Base-by-base conservation (phyloP, 148 eudicot species). In the Cornus kousa region DNA sequence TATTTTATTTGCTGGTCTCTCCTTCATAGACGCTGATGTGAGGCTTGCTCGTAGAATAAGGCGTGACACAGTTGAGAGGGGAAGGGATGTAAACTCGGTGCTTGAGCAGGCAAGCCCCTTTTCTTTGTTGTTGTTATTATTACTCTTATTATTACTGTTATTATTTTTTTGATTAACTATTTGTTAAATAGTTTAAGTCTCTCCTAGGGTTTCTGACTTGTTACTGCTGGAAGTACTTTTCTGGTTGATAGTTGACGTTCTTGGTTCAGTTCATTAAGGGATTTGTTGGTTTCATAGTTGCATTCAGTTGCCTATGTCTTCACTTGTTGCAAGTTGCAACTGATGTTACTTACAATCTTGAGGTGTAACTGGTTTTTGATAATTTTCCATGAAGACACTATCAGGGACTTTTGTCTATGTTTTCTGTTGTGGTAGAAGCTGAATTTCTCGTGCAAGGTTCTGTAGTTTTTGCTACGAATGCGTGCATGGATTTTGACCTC, bases 1-100 rank as follows among this genome's bases (percentile, higher is more conserved):
- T 31, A 24, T 20, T 17, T 17, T 35, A 23, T 67, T 75, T 80
- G 69, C 60, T 80, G 69, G 31, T 22, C 71, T 14, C 53, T 77
- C 66, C 69, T 17, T 75, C 79, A 55, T 85, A 94, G 98, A 95
- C 88, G 92, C 97, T 90, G 99, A 95, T 78, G 99, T 93, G 81
- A 91, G 99, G 84, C 94, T 95, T 81, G 99, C 94, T 81, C 97
- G 99, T 80, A 91, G 99, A 85, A 93, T 95, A 78, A 87, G 94
- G 77, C 99, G 99, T 73, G 99, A 95, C 83, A 95, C 91, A 43
- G 93, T 91, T 81, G 99, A 95, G 84, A 91, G 99, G 97, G 93
- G 97, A 82, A 93, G 99, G 88, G 99, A 95, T 76, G 76, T 95
- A 68, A 88, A 88, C 84, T 95, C 97, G 78, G 97, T 95, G 80